A percentile compares a stretch with the other conserved stretches of the same genome.
Evolutionary conservation across 2,329 filamentous ascomycete species (phyloP).

Genomic region (Epichloe festucae): DNA sequence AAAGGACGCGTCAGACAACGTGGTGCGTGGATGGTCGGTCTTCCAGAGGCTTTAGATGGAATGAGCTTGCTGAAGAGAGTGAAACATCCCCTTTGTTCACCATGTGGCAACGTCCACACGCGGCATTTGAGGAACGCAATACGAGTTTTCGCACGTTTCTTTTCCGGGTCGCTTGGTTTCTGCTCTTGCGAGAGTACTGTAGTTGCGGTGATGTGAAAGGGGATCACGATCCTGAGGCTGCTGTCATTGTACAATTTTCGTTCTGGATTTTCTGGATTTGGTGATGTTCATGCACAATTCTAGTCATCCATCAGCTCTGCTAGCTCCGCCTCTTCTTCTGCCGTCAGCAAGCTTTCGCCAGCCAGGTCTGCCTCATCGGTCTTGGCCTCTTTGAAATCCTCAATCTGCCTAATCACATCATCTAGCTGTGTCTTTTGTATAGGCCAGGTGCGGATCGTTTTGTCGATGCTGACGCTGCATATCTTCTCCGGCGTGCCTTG

Average conservation of each 20-base stretch:
- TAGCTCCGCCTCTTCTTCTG: slow-evolving; percentile 84
- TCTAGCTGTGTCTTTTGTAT: slow-evolving; percentile 49
- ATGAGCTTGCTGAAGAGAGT: neutral
- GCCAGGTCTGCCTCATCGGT: slow-evolving; percentile 30
- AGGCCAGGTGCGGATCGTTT: slow-evolving; percentile 75
- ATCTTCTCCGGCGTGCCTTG: slow-evolving; percentile 33
- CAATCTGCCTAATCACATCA: slow-evolving; percentile 30
- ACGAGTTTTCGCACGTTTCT: neutral
- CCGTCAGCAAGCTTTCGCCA: slow-evolving; percentile 50
- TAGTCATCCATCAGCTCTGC: slow-evolving; percentile 76
- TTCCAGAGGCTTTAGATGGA: neutral
- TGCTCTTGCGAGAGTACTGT: neutral
- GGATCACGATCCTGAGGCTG: neutral
- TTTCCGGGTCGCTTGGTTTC: neutral
- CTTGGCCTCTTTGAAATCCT: slow-evolving; percentile 32
- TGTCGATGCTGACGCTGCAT: slow-evolving; percentile 80
- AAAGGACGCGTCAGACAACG: neutral
- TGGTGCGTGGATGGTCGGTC: neutral
- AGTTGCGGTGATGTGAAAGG: neutral
- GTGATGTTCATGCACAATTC: neutral
- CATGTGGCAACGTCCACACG: neutral
- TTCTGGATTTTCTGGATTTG: neutral
- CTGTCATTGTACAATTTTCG: no score
- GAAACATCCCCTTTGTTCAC: neutral
- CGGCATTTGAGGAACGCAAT: neutral